A percentile compares a stretch with the other conserved stretches of the same genome.
These are phyloP conservation scores for Spinacia oleracea DNA, from an alignment of 179 eudicot genomes.

Conservation along the genomic window DNA sequence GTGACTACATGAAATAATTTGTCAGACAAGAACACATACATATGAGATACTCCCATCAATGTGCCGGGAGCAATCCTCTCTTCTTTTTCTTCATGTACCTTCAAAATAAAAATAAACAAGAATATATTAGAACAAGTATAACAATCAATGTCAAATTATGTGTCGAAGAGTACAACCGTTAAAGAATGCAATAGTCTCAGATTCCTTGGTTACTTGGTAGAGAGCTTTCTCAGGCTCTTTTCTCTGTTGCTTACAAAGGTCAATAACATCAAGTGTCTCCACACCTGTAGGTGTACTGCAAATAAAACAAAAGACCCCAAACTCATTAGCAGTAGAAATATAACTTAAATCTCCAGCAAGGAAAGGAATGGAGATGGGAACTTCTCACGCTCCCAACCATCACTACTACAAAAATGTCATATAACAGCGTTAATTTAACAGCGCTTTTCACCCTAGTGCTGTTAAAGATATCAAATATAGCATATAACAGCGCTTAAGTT, in stretches of 20 bases:
- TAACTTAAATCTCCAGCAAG: neutral
- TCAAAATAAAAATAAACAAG: constrained; percentile 18
- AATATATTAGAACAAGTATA: constrained; percentile 9
- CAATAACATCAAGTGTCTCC: constrained; percentile 99
- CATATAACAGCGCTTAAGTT: no score
- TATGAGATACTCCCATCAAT: constrained; percentile 77
- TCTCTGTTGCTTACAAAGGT: constrained; percentile 97
- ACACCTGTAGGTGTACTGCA: constrained; percentile 97
- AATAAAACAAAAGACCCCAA: neutral
- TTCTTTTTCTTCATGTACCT: constrained; percentile 97
- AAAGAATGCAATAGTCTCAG: neutral
- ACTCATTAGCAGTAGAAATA: neutral
- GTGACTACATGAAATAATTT: neutral
- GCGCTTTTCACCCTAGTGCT: no score
- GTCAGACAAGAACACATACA: constrained; percentile 52
- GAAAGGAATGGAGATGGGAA: neutral
- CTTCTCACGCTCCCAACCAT: neutral
- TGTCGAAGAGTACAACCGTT: neutral
- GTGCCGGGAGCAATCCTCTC: constrained; percentile 86
- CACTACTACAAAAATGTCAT: no score
- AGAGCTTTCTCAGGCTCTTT: constrained; percentile 97
- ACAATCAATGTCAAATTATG: neutral
- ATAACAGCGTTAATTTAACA: no score
- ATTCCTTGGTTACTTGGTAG: constrained; percentile 64
- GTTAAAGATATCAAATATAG: no score